phyloP scores from a whole-genome alignment of 139 green algal genomes.

The Picochlorum sp. region DNA sequence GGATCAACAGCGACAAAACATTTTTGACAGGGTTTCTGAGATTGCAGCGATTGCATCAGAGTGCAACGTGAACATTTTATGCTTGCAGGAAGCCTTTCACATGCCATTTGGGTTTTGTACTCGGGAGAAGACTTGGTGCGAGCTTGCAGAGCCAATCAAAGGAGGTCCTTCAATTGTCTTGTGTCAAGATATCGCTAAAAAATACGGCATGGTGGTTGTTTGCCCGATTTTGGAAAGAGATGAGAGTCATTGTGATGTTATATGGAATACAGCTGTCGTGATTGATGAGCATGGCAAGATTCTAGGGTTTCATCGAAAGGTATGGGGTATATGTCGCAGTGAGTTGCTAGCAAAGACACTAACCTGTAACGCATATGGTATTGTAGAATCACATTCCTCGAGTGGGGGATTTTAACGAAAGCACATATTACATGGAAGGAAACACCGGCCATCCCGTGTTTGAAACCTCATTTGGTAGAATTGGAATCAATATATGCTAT shows the following conservation, averaged over 20 bases:
- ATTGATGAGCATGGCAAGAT: slow-evolving; percentile 83
- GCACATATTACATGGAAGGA: slow-evolving; percentile 89
- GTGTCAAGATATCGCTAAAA: slow-evolving; percentile 32
- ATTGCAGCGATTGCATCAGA: slow-evolving; percentile 67
- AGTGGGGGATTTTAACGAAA: slow-evolving; percentile 97
- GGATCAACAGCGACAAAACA: slow-evolving; percentile 49
- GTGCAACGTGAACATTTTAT: slow-evolving; percentile 80
- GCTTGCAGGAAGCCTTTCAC: slow-evolving; percentile 88
- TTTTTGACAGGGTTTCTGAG: slow-evolving; percentile 33
- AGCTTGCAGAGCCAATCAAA: slow-evolving; percentile 85
- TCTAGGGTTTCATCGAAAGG: slow-evolving; percentile 83
- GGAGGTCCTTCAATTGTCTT: slow-evolving; percentile 38
- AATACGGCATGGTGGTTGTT: slow-evolving; percentile 58
- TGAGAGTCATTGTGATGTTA: slow-evolving; percentile 61
- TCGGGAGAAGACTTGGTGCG: slow-evolving; percentile 81
- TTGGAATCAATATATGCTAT: slow-evolving; percentile 98
- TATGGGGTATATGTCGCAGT: background rate
- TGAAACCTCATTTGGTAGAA: slow-evolving; percentile 80
- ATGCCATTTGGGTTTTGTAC: slow-evolving; percentile 98
- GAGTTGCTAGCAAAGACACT: too few relatives aligned
- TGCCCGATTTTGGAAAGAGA: slow-evolving; percentile 87
- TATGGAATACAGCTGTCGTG: slow-evolving; percentile 99
- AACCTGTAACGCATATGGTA: slow-evolving; percentile 16
- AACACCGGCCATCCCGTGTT: slow-evolving; percentile 86
- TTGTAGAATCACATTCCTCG: slow-evolving; percentile 91